A percentile compares a stretch with the other conserved stretches of the same genome.
Evolutionary conservation across 192 early-diverging fungal species (phyloP).

Genomic region (Linnemannia elongata): DNA sequence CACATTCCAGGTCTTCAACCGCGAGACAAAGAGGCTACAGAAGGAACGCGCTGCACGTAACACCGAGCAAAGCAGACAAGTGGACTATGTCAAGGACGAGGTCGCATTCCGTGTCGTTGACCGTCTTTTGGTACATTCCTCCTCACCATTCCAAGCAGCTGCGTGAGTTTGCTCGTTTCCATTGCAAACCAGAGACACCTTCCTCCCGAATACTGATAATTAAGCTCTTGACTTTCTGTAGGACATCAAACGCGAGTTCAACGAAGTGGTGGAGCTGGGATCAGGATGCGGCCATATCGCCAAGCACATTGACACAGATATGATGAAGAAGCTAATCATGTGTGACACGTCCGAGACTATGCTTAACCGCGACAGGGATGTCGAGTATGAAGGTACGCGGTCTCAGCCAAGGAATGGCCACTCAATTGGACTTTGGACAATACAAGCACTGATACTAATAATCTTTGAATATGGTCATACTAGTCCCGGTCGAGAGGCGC

Average conservation of each 20-base stretch:
- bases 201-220: not conserved
- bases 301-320: constrained; percentile 85
- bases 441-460: not conserved
- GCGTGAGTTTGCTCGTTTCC: not conserved
- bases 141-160: not conserved
- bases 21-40: constrained; percentile 81
- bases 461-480: not conserved
- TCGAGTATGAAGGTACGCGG: constrained; percentile 62
- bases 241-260: constrained; percentile 93
- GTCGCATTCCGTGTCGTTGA: constrained; percentile 90
- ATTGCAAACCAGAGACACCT: not conserved
- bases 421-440: not conserved
- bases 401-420: not conserved
- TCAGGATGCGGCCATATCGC: constrained; percentile 90
- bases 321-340: constrained; percentile 88
- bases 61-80: constrained; percentile 68
- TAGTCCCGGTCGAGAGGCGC: constrained; percentile 80
- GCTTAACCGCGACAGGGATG: constrained; percentile 68
- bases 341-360: constrained; percentile 83
- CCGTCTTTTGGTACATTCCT: constrained; percentile 74
- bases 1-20: constrained; percentile 83
- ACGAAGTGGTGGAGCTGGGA: constrained; percentile 90
- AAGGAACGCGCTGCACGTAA: constrained; percentile 79
- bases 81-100: constrained; percentile 95
- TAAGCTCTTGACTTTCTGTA: constrained; percentile 23